Evolutionary conservation across 2,329 filamentous ascomycete species (phyloP).

Genomic region (Madurella fahalii): DNA sequence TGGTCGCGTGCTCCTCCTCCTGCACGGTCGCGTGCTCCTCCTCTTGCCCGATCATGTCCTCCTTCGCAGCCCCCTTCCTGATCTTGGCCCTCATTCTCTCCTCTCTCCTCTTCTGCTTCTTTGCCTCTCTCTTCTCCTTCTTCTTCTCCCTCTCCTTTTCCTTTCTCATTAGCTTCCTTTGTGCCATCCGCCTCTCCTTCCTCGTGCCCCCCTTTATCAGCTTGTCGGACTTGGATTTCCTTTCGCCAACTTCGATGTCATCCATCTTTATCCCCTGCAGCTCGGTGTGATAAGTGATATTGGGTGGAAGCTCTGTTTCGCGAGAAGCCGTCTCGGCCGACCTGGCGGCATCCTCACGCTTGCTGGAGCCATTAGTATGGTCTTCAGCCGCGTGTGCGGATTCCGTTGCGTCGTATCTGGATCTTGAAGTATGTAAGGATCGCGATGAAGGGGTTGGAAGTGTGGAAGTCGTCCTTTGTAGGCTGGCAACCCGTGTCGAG

Average conservation of each 20-base stretch:
- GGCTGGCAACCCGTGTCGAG: neutral
- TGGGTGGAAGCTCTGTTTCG: neutral
- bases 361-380: neutral
- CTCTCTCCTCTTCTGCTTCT: neutral
- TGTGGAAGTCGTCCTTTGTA: neutral
- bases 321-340: neutral
- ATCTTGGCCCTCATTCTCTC: neutral
- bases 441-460: neutral
- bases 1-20: too few species aligned
- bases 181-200: neutral
- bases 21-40: too few species aligned
- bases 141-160: neutral
- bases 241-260: neutral
- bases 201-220: too few species aligned
- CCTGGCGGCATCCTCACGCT: neutral
- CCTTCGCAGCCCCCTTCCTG: neutral
- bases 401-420: neutral
- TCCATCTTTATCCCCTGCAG: neutral
- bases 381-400: neutral
- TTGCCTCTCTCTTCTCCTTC: neutral
- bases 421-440: constrained; percentile 17
- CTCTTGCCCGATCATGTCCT: too few species aligned
- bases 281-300: neutral
- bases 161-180: too few species aligned
- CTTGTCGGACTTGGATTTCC: neutral